A percentile compares a stretch with the other conserved stretches of the same genome.
phyloP scores from a whole-genome alignment of 768 basidiomycete genomes.

The Sarcomyxa edulis region DNA sequence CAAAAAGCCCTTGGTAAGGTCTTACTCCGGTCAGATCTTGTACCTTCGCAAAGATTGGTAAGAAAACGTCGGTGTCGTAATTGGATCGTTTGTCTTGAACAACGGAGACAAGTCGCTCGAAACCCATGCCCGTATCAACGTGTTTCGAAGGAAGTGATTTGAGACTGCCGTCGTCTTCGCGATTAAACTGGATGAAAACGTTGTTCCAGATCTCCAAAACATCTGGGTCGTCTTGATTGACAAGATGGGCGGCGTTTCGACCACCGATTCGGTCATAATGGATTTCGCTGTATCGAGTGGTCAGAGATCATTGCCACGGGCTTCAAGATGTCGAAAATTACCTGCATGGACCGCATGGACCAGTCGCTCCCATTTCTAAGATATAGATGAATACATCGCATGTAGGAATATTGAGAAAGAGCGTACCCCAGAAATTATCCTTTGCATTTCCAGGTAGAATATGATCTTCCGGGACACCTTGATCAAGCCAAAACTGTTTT shows the following conservation, averaged over 20 bases:
- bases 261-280: constrained; percentile 98
- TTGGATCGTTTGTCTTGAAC: constrained; percentile 90
- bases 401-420: neutral
- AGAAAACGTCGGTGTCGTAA: constrained; percentile 97
- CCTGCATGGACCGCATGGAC: constrained; percentile 97
- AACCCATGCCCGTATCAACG: constrained; percentile 99
- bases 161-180: constrained; percentile 83
- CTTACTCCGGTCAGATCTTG: constrained; percentile 86
- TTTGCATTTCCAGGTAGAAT: constrained; percentile 92
- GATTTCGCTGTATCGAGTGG: constrained; percentile 62
- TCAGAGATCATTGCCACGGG: neutral
- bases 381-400: no score
- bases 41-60: constrained; percentile 82
- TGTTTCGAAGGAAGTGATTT: constrained; percentile 84
- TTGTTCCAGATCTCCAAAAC: constrained; percentile 99
- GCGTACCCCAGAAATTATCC: constrained; percentile 98
- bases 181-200: constrained; percentile 98
- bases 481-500: constrained; percentile 80
- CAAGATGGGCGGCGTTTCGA: constrained; percentile 88
- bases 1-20: constrained; percentile 86
- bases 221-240: constrained; percentile 94
- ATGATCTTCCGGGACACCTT: constrained; percentile 85
- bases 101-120: constrained; percentile 93
- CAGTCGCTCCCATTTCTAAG: constrained; percentile 92
- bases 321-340: constrained; percentile 19